Evolutionary conservation across 202 grass and related monocot species (phyloP).

Genomic region (Panicum hallii): DNA sequence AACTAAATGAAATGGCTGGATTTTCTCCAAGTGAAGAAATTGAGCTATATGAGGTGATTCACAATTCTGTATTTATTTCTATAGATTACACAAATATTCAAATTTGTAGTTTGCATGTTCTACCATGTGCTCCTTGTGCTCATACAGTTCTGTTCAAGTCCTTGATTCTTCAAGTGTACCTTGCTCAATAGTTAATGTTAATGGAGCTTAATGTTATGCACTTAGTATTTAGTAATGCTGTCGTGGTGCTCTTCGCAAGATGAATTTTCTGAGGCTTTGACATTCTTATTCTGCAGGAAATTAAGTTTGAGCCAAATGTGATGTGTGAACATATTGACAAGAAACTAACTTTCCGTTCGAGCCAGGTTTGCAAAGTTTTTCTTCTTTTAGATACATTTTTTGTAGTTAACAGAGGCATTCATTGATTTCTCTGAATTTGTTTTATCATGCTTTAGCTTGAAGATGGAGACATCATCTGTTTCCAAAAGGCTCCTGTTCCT

Average conservation of each 20-base stretch:
- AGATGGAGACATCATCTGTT: constrained; percentile 95
- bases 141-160: constrained; percentile 15
- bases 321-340: constrained; percentile 99
- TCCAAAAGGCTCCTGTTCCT: constrained; percentile 65
- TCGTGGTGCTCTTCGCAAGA: constrained; percentile 28
- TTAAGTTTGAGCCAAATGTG: constrained; percentile 93
- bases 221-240: background rate
- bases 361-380: constrained; percentile 68
- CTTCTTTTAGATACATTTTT: constrained; percentile 33
- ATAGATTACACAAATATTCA: constrained; percentile 18
- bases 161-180: constrained; percentile 20
- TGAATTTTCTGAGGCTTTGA: constrained; percentile 32
- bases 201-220: constrained; percentile 26
- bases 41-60: constrained; percentile 80
- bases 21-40: constrained; percentile 92
- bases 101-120: constrained; percentile 19
- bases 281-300: constrained; percentile 75
- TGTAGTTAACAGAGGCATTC: constrained; percentile 1
- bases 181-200: constrained; percentile 21
- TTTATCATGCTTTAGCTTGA: constrained; percentile 70
- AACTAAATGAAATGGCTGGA: constrained; percentile 88
- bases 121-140: background rate
- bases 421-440: constrained; percentile 2
- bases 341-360: constrained; percentile 80
- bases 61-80: constrained; percentile 28